Base-by-base conservation (phyloP, 495 filamentous ascomycete genomes). In the Delitschia confertaspora region DNA sequence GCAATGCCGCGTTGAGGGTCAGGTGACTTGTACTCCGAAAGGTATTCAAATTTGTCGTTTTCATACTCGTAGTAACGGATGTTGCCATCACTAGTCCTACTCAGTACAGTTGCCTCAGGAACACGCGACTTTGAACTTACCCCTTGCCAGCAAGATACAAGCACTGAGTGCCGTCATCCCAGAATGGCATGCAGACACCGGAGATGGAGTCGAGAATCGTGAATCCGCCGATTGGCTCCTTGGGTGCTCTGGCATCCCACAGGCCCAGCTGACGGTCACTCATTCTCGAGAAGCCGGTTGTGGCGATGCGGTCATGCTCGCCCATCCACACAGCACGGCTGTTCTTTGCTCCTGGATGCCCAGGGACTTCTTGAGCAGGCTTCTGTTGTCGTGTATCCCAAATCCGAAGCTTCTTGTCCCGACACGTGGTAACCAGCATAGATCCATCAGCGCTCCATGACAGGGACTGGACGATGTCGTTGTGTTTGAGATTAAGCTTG, bases 181-280 rank as follows among this genome's bases (percentile, higher is more conserved):
- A 98, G 76, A 98, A 98, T 4, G 91, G 91, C 86, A 98, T 96
- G 71, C 85, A 93, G 33, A 98, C 87, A 56, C 93, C 93, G 13
- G 89, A 95, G 50, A 94, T 93, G 19, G 85, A 86, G 62, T 96
- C 93, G 33, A 98, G 69, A 33, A 78, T 80, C 57, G 76, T 76
- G 65, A 94, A 95, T 3, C 86, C 88, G 22, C 83, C 87, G 55
- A 95, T 79, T 13, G 91, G 91, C 49, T 88, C 81, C 14, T 64
- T 65, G 22, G 79, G 80, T 32, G 78, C 75, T 46, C 86, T 81
- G 32, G 89, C 77, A 70, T 98, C 91, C 91, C 91, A 98, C 25
- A 96, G 73, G 21, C 81, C 91, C 57, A 98, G 72, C 59, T 98
- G 91, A 11, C 91, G 79, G 67, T 98, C 93, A 60, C 88, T 95